Conservation (phyloP, 2,329 filamentous ascomycete genomes). For the Colletotrichum higginsianum region DNA sequence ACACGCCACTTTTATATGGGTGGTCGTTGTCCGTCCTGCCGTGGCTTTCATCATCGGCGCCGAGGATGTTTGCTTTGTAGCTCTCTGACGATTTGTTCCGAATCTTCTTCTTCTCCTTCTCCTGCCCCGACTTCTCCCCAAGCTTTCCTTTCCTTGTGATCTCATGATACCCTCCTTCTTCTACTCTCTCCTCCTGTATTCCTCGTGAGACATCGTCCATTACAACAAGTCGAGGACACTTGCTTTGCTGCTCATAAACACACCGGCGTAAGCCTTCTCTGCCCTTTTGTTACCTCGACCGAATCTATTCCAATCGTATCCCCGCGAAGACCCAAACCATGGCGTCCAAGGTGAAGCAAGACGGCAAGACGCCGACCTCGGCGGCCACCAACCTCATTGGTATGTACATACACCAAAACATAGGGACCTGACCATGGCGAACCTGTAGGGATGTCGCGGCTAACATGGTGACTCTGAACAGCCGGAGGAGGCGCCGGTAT, state of each 20-base stretch:
- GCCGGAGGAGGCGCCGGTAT: conserved; percentile 97
- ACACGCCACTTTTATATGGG: conserved; percentile 39
- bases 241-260: background rate
- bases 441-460: background rate
- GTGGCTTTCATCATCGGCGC: conserved; percentile 42
- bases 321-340: conserved; percentile 45
- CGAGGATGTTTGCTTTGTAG: conserved; percentile 43
- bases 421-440: background rate
- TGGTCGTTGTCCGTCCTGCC: conserved; percentile 22
- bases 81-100: conserved; percentile 35
- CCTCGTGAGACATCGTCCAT: background rate
- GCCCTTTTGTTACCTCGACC: conserved; percentile 14
- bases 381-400: conserved; percentile 93
- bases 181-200: background rate
- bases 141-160: conserved; percentile 13
- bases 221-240: background rate
- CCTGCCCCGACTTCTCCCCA: conserved; percentile 25
- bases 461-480: conserved; percentile 53
- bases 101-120: conserved; percentile 39
- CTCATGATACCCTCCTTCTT: conserved; percentile 12
- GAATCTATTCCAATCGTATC: background rate
- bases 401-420: conserved; percentile 58
- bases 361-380: conserved; percentile 83
- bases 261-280: conserved; percentile 17
- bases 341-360: conserved; percentile 60